Percentiles rank a stretch among this genome's conserved stretches.
phyloP scores from a whole-genome alignment of 345 rosid species.

The Microcos paniculata region DNA sequence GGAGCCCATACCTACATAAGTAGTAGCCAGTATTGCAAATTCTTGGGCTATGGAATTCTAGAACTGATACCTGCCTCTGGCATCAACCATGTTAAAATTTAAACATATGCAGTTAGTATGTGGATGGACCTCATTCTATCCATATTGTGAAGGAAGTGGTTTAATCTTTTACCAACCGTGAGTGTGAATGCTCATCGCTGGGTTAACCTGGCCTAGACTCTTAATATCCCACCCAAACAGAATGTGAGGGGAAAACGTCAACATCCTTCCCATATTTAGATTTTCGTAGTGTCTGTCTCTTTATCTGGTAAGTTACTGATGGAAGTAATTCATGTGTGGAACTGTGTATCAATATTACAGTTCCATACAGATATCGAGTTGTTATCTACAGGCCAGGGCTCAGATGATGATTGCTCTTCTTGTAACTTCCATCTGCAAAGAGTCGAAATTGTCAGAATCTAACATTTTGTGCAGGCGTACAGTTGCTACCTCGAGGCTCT shows the following conservation, averaged over 20 bases:
- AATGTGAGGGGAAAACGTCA: conserved; percentile 8
- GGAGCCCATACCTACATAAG: background rate
- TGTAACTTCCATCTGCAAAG: conserved; percentile 66
- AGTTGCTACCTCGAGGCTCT: conserved; percentile 94
- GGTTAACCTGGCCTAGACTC: conserved; percentile 26
- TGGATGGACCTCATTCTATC: conserved; percentile 18
- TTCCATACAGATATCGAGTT: conserved; percentile 69
- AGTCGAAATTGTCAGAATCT: conserved; percentile 72
- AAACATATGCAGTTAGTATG: conserved; percentile 5
- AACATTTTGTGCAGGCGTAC: conserved; percentile 93
- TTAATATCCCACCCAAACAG: conserved; percentile 7
- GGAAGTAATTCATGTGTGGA: conserved; percentile 58
- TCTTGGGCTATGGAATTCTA: conserved; percentile 17
- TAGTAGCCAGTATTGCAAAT: conserved; percentile 1
- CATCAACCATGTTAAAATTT: conserved; percentile 7
- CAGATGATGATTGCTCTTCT: conserved; percentile 84
- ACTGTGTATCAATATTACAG: conserved; percentile 59
- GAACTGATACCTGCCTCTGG: background rate
- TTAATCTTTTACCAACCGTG: conserved; percentile 9
- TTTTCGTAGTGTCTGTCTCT: conserved; percentile 23
- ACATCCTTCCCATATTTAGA: conserved; percentile 20
- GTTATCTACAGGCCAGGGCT: conserved; percentile 65
- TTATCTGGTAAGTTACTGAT: conserved; percentile 64
- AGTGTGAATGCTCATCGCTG: conserved; percentile 12
- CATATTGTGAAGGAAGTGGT: conserved; percentile 16